Evolutionary conservation across 345 rosid species (phyloP), one percentile per base, ranked within the genome.

Genomic region (Populus deltoides): DNA sequence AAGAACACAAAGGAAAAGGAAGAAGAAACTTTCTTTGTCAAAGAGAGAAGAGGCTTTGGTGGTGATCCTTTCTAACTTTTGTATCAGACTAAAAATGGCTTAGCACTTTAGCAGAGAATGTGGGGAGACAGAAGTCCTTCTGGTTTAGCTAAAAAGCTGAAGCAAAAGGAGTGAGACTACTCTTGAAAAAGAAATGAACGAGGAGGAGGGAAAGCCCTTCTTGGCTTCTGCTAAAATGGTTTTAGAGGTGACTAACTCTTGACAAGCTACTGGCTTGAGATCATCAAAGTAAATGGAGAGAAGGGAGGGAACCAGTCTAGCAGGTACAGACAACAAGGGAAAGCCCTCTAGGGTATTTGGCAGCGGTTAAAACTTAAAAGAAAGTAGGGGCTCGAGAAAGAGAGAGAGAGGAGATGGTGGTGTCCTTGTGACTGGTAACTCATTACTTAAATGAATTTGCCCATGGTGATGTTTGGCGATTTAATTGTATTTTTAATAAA

Each of bases 361-460:
- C 43, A 31, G 41, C 31, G 9, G 36, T 33, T 33, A 33, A 33
- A 33, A 33, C 36, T 33, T 33, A 4, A 31, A 78, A 55, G 41
- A 57, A 65, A 77, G 84, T 79, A 25, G 87, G 87, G 92, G 86
- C 86, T 82, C 83, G 89, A 85, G 90, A 81, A 74, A 81, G 89
- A 82, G 80, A 84, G 87, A 86, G 87, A 76, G 15, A 22, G 66
- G 57, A 16, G 47, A 12, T 10, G 13, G 16, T 24, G 71, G 20
- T 68, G 22, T 47, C 69, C 65, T 75, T 25, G 81, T 24, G 79
- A 75, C 81, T 71, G 80, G 76, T 73, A 70, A 79, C 66, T 57
- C 36, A 68, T 59, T 25, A 70, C 74, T 67, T 35, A 2, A 73
- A 41, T 8, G 55, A 75, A 31, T 51, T 76, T 63, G 80, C 59